Evolutionary conservation across 1,139 yeast species (phyloP), one percentile per base, ranked within the genome.

Genomic region (Protomyces lactucae-debilis): DNA sequence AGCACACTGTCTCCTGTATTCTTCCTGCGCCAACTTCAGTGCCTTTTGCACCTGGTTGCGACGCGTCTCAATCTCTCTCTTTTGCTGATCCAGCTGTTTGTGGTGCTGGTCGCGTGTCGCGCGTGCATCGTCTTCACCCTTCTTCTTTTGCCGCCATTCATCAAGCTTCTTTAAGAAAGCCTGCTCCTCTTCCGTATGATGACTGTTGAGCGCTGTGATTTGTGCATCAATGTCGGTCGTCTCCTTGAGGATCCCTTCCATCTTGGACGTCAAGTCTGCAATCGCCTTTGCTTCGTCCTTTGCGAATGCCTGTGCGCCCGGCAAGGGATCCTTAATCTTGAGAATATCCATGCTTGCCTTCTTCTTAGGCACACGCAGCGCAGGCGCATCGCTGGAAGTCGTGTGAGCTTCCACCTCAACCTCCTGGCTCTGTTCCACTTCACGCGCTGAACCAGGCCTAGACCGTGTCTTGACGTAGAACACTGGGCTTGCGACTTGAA

Each of bases 121-220:
- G 53, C 85, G 75, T 64, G 77, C 79, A n/a, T 74, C 74, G 69
- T 83, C 86, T 63, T 82, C 85, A 16, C 76, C 73, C 66, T 76
- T 79, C 68, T 82, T 78, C 40, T 81, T 76, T 52, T 79, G 80
- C 54, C 77, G 74, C 14, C 82, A 74, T 32, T 76, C 76, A 35
- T 78, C 78, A 40, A 82, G 73, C 56, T 82, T 82, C 21, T 75
- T 72, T 0, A 74, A 66, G 60, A 82, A 73, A 23, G 73, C 73
- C 0, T 72, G 67, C 65, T 80, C 82, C 60, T 79, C 79, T 16
- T 76, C 79, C 32, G 71, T 68, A 67, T 79, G 81, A 61, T 83
- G 85, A 6, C 69, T 64, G 43, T 78, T 78, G 0, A 76, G 72
- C 51, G 75, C 78, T 14, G 73, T 71, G 52, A 77, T 78, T 64